A percentile compares a stretch with the other conserved stretches of the same genome.
phyloP scores from a whole-genome alignment of 2,329 filamentous ascomycete genomes.

The Rutstroemia sydowiana region DNA sequence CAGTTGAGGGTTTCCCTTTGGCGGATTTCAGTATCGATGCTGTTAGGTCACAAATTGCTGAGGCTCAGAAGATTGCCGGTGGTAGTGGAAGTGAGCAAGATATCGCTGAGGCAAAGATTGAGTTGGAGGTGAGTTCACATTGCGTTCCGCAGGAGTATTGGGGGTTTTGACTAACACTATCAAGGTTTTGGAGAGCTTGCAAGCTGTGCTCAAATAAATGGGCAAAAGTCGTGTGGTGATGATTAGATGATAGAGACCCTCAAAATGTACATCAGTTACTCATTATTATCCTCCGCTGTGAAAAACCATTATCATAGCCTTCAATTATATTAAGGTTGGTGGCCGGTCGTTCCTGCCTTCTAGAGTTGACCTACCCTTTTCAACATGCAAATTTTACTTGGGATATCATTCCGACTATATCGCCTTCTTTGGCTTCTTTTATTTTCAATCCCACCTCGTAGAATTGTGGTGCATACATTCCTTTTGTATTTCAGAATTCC shows the following conservation, averaged over 20 bases:
- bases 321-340: neutral
- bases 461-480: constrained; percentile 2
- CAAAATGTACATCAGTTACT: constrained; percentile 29
- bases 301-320: constrained; percentile 10
- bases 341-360: constrained; percentile 10
- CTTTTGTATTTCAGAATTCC: neutral
- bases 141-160: neutral
- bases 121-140: constrained; percentile 71
- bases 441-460: neutral
- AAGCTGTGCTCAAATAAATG: constrained; percentile 70
- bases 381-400: neutral
- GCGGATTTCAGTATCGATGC: constrained; percentile 95
- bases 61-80: constrained; percentile 90
- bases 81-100: constrained; percentile 93
- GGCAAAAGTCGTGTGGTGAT: constrained; percentile 5
- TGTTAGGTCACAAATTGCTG: constrained; percentile 81
- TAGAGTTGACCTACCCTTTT: neutral
- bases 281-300: constrained; percentile 24
- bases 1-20: constrained; percentile 86
- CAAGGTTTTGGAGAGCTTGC: constrained; percentile 76
- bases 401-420: neutral
- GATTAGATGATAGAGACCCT: constrained; percentile 23
- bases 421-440: neutral
- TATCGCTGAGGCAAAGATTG: constrained; percentile 97
- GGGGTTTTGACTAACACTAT: constrained; percentile 31